These are phyloP conservation scores for Arthrocladium fulminans DNA, from an alignment of 2,329 filamentous ascomycete genomes.

Conservation along the genomic window DNA sequence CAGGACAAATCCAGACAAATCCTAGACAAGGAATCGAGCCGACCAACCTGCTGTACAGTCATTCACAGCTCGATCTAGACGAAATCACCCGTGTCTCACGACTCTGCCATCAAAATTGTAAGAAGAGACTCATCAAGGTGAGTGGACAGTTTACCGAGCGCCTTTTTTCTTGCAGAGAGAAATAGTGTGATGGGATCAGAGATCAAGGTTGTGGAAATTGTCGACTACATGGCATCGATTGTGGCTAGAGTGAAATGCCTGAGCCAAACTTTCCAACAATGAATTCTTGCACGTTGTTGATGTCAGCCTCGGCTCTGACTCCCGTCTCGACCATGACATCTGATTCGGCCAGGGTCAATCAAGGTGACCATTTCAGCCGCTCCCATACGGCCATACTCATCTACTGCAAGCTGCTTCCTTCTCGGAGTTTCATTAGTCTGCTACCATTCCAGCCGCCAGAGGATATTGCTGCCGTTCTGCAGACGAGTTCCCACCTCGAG, in stretches of 20 bases:
- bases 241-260: background rate
- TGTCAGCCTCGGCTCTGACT: background rate
- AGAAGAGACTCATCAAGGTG: background rate
- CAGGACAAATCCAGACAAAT: too few relatives aligned
- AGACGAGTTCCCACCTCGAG: background rate
- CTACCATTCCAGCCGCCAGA: background rate
- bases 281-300: background rate
- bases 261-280: background rate
- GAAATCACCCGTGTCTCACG: background rate
- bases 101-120: constrained; percentile 1
- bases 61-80: background rate
- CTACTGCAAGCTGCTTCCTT: background rate
- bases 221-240: background rate
- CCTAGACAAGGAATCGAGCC: background rate
- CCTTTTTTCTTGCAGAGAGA: too few relatives aligned
- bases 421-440: background rate
- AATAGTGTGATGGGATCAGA: background rate
- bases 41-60: background rate
- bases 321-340: background rate
- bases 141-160: background rate
- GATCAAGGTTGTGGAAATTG: constrained; percentile 1
- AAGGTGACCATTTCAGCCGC: background rate
- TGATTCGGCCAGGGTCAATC: background rate
- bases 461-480: background rate
- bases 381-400: background rate